Evolutionary conservation across 1,139 yeast genomes (phyloP), one percentile per base, ranked within the genome.

Genomic region (Ashbya aceris): DNA sequence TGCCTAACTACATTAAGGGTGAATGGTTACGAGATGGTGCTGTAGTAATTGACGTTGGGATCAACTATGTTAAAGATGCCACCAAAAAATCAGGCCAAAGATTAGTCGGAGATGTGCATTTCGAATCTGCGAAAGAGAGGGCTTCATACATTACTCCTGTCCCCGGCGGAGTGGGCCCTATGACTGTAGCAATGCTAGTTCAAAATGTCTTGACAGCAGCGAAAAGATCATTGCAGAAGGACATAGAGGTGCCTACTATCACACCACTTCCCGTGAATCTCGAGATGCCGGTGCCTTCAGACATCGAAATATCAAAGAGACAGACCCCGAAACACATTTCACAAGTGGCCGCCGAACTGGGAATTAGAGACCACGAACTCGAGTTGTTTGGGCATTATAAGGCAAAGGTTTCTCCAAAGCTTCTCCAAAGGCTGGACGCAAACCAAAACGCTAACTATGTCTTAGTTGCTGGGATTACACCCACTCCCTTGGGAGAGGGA

Each of bases 131-230:
- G 42, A 67, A 68, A 43, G 65, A 70, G 41, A 71, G 69, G 50
- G 82, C 86, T 1, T 67, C 80, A 2, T 76, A 70, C 53, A 69
- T 83, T 42, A 82, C 93, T 6, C 93, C 93, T 4, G 93, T 83
- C 40, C 93, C 93, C 30, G 91, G 93, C 61, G 93, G 93, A 52
- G 93, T 83, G 51, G 93, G 93, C 32, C 93, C 93, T 52, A 83
- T 83, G 93, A 83, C 93, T 27, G 91, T 83, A 33, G 89, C 87
- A 36, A 81, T 81, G 87, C 71, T 83, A 48, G 74, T 83, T 49
- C 71, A 79, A 40, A 83, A 83, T 54, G 83, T 83, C 4, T 67
- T 76, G 45, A 68, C 70, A 46, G 82, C 84, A 38, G 83, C 85
- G n/a, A 67, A 77, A 46, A 58, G 74, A 53, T 76, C 71, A 38